A percentile compares a stretch with the other conserved stretches of the same genome.
phyloP scores from a whole-genome alignment of 306 rosid species.

The Carpinus viminea region DNA sequence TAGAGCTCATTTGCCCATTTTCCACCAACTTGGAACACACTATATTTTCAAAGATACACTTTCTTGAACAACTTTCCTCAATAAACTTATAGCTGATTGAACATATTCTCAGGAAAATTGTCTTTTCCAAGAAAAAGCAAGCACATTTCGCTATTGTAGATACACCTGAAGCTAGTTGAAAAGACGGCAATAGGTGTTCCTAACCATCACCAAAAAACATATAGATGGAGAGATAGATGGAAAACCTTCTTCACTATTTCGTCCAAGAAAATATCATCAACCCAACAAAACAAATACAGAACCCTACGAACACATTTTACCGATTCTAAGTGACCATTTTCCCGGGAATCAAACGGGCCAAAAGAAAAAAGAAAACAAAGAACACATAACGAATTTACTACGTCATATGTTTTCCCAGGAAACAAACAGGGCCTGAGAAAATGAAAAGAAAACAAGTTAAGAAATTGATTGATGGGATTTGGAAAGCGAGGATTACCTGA shows the following conservation, averaged over 20 bases:
- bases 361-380: not conserved
- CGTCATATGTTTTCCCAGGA: not conserved
- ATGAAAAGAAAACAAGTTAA: not conserved
- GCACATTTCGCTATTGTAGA: not conserved
- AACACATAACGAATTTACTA: not conserved
- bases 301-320: not conserved
- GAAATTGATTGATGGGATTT: not conserved
- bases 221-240: not conserved
- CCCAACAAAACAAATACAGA: not conserved
- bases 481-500: slow-evolving; percentile 34
- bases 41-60: not conserved
- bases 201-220: not conserved
- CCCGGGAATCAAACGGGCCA: not conserved
- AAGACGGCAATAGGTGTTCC: not conserved
- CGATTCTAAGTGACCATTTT: not conserved
- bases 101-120: not conserved
- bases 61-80: not conserved
- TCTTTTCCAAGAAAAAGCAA: not conserved
- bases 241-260: not conserved
- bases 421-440: not conserved
- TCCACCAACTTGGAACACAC: not conserved
- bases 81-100: not conserved
- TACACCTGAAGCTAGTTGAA: not conserved
- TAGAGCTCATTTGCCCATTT: not conserved
- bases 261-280: not conserved